Evolutionary conservation across 352 stramenopile species (phyloP).

Genomic region (Phytophthora meadii): DNA sequence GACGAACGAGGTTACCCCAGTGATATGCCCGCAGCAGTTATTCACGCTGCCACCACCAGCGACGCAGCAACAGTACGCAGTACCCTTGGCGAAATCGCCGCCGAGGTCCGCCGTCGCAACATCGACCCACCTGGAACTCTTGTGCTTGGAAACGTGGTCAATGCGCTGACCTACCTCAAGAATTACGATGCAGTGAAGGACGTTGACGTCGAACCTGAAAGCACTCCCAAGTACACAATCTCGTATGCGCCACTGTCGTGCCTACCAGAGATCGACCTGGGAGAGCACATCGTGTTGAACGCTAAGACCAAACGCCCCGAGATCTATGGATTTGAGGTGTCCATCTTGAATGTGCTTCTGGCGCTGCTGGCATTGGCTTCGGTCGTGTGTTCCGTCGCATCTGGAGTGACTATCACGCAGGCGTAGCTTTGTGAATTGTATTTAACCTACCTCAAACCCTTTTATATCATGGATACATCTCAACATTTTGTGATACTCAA

Average conservation of each 20-base stretch:
- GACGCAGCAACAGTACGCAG: slow-evolving; percentile 90
- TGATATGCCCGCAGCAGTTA: slow-evolving; percentile 92
- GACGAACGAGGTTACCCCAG: slow-evolving; percentile 87
- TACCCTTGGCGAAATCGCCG: slow-evolving; percentile 90
- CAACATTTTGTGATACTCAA: not conserved
- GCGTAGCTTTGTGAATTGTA: slow-evolving; percentile 18
- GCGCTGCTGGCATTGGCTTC: slow-evolving; percentile 31
- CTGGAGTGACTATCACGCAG: slow-evolving; percentile 22
- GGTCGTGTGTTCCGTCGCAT: slow-evolving; percentile 35
- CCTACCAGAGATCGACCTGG: slow-evolving; percentile 59
- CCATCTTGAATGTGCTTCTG: slow-evolving; percentile 27
- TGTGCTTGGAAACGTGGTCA: slow-evolving; percentile 94
- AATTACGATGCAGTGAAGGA: slow-evolving; percentile 64
- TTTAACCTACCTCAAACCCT: slow-evolving; percentile 7
- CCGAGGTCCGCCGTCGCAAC: slow-evolving; percentile 83
- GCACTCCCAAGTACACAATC: slow-evolving; percentile 63
- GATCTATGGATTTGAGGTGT: slow-evolving; percentile 30
- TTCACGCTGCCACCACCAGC: slow-evolving; percentile 93
- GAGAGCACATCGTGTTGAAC: slow-evolving; percentile 66
- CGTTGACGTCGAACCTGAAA: slow-evolving; percentile 22
- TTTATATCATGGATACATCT: too few relatives aligned
- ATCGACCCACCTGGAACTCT: slow-evolving; percentile 93
- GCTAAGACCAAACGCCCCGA: slow-evolving; percentile 39
- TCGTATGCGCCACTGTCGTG: slow-evolving; percentile 63
- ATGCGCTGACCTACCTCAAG: slow-evolving; percentile 69